A percentile compares a stretch with the other conserved stretches of the same genome.
These are phyloP conservation scores for Ceratobasidium sp. DNA, from an alignment of 1,284 basidiomycete species.

Conservation along the genomic window DNA sequence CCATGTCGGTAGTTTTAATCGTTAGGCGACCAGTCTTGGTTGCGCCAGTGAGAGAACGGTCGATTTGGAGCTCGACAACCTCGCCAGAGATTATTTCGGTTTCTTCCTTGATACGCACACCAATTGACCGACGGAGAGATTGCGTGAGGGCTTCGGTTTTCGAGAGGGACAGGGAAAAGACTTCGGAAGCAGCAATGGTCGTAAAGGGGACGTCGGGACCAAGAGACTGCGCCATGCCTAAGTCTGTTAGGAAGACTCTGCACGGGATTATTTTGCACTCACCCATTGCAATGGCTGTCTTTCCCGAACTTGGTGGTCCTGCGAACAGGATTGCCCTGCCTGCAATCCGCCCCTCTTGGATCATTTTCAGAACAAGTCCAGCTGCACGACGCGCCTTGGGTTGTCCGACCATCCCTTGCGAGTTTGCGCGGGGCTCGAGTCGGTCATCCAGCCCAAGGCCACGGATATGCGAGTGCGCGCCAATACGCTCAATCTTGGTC, in stretches of 20 bases:
- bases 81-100: slow-evolving; percentile 98
- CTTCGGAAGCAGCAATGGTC: slow-evolving; percentile 95
- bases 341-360: slow-evolving; percentile 93
- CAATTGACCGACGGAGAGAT: slow-evolving; percentile 93
- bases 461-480: slow-evolving; percentile 97
- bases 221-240: slow-evolving; percentile 95
- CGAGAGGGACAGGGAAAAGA: slow-evolving; percentile 96
- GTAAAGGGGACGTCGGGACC: slow-evolving; percentile 96
- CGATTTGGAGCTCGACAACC: slow-evolving; percentile 98
- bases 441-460: slow-evolving; percentile 92
- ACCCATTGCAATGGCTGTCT: slow-evolving; percentile 98
- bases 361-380: slow-evolving; percentile 97
- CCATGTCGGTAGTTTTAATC: slow-evolving; percentile 99
- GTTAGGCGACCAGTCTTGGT: slow-evolving; percentile 98
- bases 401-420: slow-evolving; percentile 98
- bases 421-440: slow-evolving; percentile 85
- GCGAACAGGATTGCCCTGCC: slow-evolving; percentile 96
- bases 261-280: slow-evolving; percentile 44
- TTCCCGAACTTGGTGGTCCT: slow-evolving; percentile 94
- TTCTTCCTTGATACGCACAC: slow-evolving; percentile 97
- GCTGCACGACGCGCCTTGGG: slow-evolving; percentile 94
- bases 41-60: slow-evolving; percentile 94
- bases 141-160: slow-evolving; percentile 99
- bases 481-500: slow-evolving; percentile 96
- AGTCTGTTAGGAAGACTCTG: not conserved